phyloP scores from a whole-genome alignment of 108 stramenopile genomes.

The Cylindrotheca fusiformis region DNA sequence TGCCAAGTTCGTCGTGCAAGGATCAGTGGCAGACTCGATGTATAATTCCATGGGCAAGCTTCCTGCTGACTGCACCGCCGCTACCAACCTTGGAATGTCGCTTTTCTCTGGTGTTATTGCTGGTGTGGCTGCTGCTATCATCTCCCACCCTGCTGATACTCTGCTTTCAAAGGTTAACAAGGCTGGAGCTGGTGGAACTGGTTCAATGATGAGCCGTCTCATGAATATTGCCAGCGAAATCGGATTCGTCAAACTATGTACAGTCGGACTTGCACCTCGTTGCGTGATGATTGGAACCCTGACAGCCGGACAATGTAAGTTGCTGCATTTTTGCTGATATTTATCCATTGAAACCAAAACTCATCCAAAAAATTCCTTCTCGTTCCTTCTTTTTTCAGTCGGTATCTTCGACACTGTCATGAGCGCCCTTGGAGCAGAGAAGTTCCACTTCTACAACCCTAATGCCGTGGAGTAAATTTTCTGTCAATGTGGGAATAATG shows the following conservation, averaged over 20 bases:
- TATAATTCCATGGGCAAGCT: constrained; percentile 79
- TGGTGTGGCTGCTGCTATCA: constrained; percentile 96
- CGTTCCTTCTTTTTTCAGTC: constrained; percentile 28
- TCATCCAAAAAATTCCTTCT: not conserved
- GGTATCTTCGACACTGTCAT: constrained; percentile 99
- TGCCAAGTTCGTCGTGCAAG: constrained; percentile 99
- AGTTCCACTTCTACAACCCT: constrained; percentile 98
- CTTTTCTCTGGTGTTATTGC: constrained; percentile 95
- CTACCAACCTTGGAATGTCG: constrained; percentile 80
- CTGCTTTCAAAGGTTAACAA: constrained; percentile 99
- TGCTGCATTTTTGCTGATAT: not conserved
- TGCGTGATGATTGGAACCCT: constrained; percentile 99
- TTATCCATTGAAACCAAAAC: not conserved
- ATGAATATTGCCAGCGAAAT: constrained; percentile 91
- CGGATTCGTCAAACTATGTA: constrained; percentile 95
- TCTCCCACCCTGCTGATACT: constrained; percentile 99
- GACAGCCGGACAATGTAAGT: constrained; percentile 92
- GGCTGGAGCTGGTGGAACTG: constrained; percentile 93
- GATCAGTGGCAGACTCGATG: constrained; percentile 89
- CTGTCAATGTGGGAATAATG: too few species aligned
- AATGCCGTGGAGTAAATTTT: too few species aligned
- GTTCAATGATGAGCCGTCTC: constrained; percentile 88
- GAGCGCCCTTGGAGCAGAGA: constrained; percentile 90
- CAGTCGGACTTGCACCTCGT: constrained; percentile 93
- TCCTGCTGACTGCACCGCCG: constrained; percentile 48